Percentiles rank a stretch among this genome's conserved stretches.
Evolutionary conservation across 2,329 filamentous ascomycete genomes (phyloP).

Genomic region (Hymenoscyphus salicellus): DNA sequence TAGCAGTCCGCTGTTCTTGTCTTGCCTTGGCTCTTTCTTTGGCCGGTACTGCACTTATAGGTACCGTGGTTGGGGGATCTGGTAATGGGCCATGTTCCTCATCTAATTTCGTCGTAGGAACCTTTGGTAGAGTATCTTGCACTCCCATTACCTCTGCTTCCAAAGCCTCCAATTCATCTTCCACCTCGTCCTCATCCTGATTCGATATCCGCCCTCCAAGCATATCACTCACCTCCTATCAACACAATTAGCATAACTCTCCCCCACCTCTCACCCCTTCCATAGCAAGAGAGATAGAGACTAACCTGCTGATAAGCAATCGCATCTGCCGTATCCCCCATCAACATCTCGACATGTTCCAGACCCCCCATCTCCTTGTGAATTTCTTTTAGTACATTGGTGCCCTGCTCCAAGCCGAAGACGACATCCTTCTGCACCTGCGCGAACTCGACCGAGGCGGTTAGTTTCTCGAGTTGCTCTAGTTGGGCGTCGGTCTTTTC

Average conservation of each 20-base stretch:
- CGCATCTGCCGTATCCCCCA: constrained; percentile 88
- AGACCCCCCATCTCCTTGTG: constrained; percentile 94
- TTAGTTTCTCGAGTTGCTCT: constrained; percentile 87
- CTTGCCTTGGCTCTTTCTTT: constrained; percentile 33
- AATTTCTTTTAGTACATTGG: constrained; percentile 83
- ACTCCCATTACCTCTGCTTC: constrained; percentile 58
- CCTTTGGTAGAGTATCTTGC: constrained; percentile 32
- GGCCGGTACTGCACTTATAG: constrained; percentile 20
- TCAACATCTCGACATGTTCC: constrained; percentile 89
- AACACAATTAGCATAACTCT: background rate
- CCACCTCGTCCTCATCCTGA: constrained; percentile 95
- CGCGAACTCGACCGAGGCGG: constrained; percentile 88
- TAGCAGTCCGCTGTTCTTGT: constrained; percentile 28
- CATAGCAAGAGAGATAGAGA: constrained; percentile 20
- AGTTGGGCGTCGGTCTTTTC: constrained; percentile 88
- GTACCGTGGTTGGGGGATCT: constrained; percentile 28
- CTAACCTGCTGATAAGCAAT: constrained; percentile 83
- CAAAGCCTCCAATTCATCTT: constrained; percentile 85
- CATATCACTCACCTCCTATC: constrained; percentile 86
- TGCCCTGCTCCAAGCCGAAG: constrained; percentile 89
- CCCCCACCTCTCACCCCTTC: too few relatives aligned
- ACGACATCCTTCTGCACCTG: constrained; percentile 95
- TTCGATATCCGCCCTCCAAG: constrained; percentile 84
- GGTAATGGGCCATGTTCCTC: constrained; percentile 52
- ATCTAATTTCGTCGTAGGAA: constrained; percentile 42